These are phyloP conservation scores for Vanrija sp. DNA, from an alignment of 1,284 basidiomycete genomes.

Conservation along the genomic window DNA sequence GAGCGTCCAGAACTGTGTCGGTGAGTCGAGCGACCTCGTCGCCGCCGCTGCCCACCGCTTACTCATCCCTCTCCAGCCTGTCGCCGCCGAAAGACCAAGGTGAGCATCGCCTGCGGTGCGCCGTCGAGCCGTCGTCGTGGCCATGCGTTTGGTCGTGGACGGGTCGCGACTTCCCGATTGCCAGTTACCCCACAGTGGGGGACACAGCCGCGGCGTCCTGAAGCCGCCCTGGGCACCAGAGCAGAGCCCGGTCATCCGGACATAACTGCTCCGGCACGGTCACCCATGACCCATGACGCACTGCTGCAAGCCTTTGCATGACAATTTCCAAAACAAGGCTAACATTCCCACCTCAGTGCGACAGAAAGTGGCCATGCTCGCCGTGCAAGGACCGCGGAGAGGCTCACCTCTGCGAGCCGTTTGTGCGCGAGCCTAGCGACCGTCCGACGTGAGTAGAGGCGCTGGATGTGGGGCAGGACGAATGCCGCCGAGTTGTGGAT, in stretches of 20 bases:
- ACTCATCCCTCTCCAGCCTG: constrained; percentile 6
- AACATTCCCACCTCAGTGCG: constrained; percentile 5
- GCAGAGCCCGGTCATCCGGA: no score
- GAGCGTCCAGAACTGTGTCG: constrained; percentile 18
- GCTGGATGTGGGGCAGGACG: no score
- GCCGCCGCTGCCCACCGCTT: background rate
- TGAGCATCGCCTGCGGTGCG: background rate
- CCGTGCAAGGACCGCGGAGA: constrained; percentile 22
- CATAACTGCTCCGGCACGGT: background rate
- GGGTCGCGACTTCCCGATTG: no score
- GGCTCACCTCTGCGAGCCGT: constrained; percentile 18
- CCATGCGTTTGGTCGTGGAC: no score
- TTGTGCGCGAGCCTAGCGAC: constrained; percentile 17
- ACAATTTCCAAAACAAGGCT: background rate
- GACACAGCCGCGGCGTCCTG: no score
- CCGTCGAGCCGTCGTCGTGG: no score
- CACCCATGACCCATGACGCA: background rate
- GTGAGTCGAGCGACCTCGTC: constrained; percentile 4
- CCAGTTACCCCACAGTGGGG: no score
- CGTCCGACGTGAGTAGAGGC: constrained; percentile 12
- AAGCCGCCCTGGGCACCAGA: no score
- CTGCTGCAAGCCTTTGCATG: no score
- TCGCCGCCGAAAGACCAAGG: constrained; percentile 19
- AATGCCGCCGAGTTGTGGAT: background rate
- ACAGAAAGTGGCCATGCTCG: constrained; percentile 18